Base-by-base conservation (phyloP, 805 yeast species). In the Nakazawaea siamensis region DNA sequence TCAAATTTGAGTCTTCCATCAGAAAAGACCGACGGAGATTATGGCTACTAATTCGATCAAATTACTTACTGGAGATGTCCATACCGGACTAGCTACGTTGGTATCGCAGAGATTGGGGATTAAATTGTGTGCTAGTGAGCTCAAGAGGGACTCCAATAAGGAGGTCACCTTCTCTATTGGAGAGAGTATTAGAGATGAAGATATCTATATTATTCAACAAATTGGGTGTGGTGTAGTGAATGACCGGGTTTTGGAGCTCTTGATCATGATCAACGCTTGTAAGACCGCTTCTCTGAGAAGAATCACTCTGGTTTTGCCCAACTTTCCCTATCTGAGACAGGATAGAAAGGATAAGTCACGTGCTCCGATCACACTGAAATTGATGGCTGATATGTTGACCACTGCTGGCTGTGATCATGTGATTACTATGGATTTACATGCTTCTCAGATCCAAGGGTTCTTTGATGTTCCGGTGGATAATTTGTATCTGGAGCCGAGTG, bases 341-440 rank as follows among this genome's bases (percentile, higher is more conserved):
- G 94, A 83, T 54, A 70, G 85, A 54, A 83, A 83, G 59, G 94
- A 83, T 54, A 83, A 83, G 52, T 73, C 82, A 35, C 69, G 94
- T 55, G 92, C 92, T 13, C 90, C 90, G 35, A 80, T 83, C 44
- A 81, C 92, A 12, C 92, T 92, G 29, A 83, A 83, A 55, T 66
- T 83, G 43, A 77, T 83, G 72, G 92, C 94, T 14, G 82, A 83
- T 50, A 69, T 83, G 75, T 58, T 83, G 37, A 76, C 82, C 19
- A 79, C 90, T 12, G 88, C 92, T 10, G 94, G 94, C 3, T 83
- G 90, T 57, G 77, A 80, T 50, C 94, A 83, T 56, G 85, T 83
- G 16, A 82, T 83, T 48, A 83, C 94, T 15, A 78, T 83, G 88
- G 94, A 83, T 52, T 58, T 83, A 45, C 94, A 83, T 52, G 92